These are phyloP conservation scores for Phytophthora pini DNA, from an alignment of 352 stramenopile species.

Conservation along the genomic window DNA sequence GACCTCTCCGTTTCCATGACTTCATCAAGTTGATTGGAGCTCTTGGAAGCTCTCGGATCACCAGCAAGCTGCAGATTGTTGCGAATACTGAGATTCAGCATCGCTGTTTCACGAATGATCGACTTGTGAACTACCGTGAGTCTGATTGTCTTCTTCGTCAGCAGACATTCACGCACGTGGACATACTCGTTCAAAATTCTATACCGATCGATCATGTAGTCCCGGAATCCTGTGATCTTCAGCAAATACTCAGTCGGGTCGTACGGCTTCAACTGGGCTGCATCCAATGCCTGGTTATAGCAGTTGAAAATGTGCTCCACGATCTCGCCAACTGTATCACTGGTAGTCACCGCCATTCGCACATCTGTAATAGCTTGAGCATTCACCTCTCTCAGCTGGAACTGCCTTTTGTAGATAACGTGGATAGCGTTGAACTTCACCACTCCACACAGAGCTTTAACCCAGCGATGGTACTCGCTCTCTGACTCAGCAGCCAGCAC, in stretches of 20 bases:
- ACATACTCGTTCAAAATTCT: constrained; percentile 86
- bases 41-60: constrained; percentile 19
- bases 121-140: constrained; percentile 84
- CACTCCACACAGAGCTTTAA: constrained; percentile 75
- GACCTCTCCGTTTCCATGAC: constrained; percentile 46
- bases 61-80: constrained; percentile 50
- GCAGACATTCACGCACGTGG: constrained; percentile 77
- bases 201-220: constrained; percentile 84
- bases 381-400: constrained; percentile 81
- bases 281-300: constrained; percentile 79
- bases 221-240: constrained; percentile 82
- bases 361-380: constrained; percentile 82
- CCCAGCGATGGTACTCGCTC: constrained; percentile 73
- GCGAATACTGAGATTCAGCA: constrained; percentile 74
- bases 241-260: constrained; percentile 78
- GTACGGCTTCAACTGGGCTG: constrained; percentile 71
- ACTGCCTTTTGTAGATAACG: constrained; percentile 78
- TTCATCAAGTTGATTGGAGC: constrained; percentile 59
- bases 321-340: constrained; percentile 84
- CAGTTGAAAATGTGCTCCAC: constrained; percentile 88
- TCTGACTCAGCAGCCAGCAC: constrained; percentile 73
- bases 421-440: constrained; percentile 80
- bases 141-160: constrained; percentile 83
- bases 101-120: constrained; percentile 80
- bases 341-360: constrained; percentile 75